Evolutionary conservation across 148 eudicot species (phyloP), one percentile per base, ranked within the genome.

Genomic region (Polygonum aviculare): DNA sequence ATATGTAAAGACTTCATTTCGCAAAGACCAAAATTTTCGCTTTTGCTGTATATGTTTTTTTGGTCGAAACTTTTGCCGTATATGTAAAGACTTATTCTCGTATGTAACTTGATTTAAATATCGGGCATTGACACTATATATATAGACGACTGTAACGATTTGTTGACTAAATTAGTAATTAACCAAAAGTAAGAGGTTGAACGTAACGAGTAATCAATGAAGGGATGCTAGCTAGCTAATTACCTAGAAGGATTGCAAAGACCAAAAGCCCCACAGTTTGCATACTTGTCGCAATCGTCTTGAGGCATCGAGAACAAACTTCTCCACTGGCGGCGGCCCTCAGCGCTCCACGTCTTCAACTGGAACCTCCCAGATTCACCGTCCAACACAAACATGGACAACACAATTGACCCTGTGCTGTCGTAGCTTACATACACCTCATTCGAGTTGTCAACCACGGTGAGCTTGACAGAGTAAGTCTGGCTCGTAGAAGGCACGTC

Each of bases 261-360:
- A 10, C 75, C 75, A 48, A n/a, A 41, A 19, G 52, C 52, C 35
- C 75, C 75, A 3, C 75, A 72, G 15, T 72, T n/a, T 4, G 74
- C 75, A 72, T 72, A 72, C 75, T 44, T 18, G 9, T 72, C 75
- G 3, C 75, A 72, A 4, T 54, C 65, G 16, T 35, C 65, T 7
- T 33, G 11, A 57, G 63, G 45, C 6, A 12, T 31, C 0, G 77
- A 22, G 21, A 21, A 74, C 19, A 16, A 52, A 8, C 36, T 54
- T 7, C 7, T 33, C 63, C 77, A 75, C 9, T 19, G 63, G 12
- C 21, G 33, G 45, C 67, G 54, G 67, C 41, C 33, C 14, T n/a
- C 67, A 31, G 47, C 9, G 9, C 33, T 22, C 92, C 87, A 86
- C 4, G 88, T 85, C 69, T 76, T 76, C 72, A 85, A 44, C 76